These are phyloP conservation scores for Meira nashicola DNA, from an alignment of 1,284 basidiomycete species.

Conservation along the genomic window DNA sequence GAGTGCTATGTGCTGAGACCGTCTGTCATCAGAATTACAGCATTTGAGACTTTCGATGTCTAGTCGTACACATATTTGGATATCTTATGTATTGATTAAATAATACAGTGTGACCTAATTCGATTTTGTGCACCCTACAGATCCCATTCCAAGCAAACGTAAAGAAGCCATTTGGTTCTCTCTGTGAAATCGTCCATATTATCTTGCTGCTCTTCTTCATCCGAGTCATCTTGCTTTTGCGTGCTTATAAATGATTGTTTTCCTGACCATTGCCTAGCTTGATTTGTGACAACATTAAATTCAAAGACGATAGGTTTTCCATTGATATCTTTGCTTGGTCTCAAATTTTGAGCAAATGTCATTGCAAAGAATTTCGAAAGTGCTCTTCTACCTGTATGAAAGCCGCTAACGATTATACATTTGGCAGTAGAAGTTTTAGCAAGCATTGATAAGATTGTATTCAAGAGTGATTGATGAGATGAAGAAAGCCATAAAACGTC, in stretches of 20 bases:
- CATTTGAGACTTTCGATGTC: too few species aligned
- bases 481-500: conserved; percentile 50
- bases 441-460: conserved; percentile 34
- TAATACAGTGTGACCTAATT: too few species aligned
- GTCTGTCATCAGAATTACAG: too few species aligned
- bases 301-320: background rate
- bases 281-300: background rate
- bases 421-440: conserved; percentile 20
- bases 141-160: conserved; percentile 13
- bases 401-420: conserved; percentile 38
- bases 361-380: conserved; percentile 34
- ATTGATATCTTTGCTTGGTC: background rate
- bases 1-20: too few species aligned
- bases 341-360: conserved; percentile 12
- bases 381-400: conserved; percentile 45
- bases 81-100: too few species aligned
- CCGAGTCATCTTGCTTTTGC: background rate
- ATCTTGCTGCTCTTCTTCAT: conserved; percentile 16
- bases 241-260: background rate
- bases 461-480: conserved; percentile 33
- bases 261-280: background rate
- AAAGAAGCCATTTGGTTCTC: conserved; percentile 42
- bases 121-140: background rate
- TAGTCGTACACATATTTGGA: too few species aligned
- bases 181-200: conserved; percentile 47